These are phyloP conservation scores for Rhizoctonia solani DNA, from an alignment of 1,284 basidiomycete genomes.

Conservation along the genomic window DNA sequence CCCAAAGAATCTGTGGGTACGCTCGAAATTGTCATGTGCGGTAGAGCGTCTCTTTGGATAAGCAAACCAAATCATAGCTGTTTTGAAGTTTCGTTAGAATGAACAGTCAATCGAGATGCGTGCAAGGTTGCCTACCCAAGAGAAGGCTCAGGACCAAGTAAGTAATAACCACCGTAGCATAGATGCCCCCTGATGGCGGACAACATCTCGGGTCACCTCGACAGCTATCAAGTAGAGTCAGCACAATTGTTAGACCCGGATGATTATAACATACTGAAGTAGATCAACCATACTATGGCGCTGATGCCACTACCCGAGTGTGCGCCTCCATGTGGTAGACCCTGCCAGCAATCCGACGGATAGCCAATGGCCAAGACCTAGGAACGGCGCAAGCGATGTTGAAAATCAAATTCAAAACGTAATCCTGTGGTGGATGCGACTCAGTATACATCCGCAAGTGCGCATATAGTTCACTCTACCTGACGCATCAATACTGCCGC, in stretches of 20 bases:
- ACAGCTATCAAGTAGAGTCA: conserved; percentile 47
- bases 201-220: conserved; percentile 58
- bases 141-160: conserved; percentile 58
- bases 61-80: conserved; percentile 26
- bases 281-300: conserved; percentile 57
- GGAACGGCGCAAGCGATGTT: conserved; percentile 9
- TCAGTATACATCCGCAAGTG: conserved; percentile 3
- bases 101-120: conserved; percentile 51
- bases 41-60: conserved; percentile 25
- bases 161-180: conserved; percentile 56
- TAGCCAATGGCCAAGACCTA: conserved; percentile 9
- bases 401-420: conserved; percentile 20
- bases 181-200: conserved; percentile 54
- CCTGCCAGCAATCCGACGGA: conserved; percentile 34
- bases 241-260: neutral
- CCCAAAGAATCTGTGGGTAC: conserved; percentile 52
- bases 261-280: conserved; percentile 29
- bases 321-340: conserved; percentile 44
- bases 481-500: conserved; percentile 64
- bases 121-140: conserved; percentile 55
- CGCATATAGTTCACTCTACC: conserved; percentile 41
- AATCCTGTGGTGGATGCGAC: conserved; percentile 14
- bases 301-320: conserved; percentile 62
- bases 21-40: conserved; percentile 42
- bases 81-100: conserved; percentile 50